phyloP scores from a whole-genome alignment of 495 filamentous ascomycete genomes.

The Podospora anserina region DNA sequence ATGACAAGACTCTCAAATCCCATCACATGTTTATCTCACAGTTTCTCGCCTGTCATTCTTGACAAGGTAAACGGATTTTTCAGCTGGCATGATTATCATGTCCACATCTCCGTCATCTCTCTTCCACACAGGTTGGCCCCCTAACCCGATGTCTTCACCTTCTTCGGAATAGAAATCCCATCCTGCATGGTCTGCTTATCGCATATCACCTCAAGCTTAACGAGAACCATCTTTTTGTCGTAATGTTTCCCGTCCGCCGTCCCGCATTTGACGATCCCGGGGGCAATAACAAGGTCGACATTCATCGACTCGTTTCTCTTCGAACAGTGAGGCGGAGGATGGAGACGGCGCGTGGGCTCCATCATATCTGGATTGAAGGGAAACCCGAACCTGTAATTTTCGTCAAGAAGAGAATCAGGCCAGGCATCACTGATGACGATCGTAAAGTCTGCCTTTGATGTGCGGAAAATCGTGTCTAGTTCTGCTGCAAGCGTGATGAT shows the following conservation, averaged over 20 bases:
- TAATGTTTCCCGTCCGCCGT: conserved; percentile 17
- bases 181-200: not conserved
- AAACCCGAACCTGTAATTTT: not conserved
- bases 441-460: not conserved
- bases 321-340: not conserved
- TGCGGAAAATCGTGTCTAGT: not conserved
- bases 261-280: conserved; percentile 18
- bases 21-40: too few species aligned
- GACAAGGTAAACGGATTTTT: too few species aligned
- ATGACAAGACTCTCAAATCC: too few species aligned
- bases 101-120: too few species aligned
- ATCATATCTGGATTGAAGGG: conserved; percentile 1
- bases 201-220: conserved; percentile 17
- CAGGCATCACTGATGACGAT: not conserved
- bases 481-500: too few species aligned
- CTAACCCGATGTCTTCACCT: too few species aligned
- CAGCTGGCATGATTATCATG: too few species aligned
- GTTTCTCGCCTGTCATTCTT: too few species aligned
- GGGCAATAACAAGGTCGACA: conserved; percentile 13
- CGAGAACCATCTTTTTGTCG: conserved; percentile 8
- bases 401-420: too few species aligned
- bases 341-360: conserved; percentile 12
- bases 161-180: too few species aligned
- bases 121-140: too few species aligned
- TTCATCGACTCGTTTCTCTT: conserved; percentile 5